phyloP scores from a whole-genome alignment of 73 alveolate species.

The Stentor coeruleus region DNA sequence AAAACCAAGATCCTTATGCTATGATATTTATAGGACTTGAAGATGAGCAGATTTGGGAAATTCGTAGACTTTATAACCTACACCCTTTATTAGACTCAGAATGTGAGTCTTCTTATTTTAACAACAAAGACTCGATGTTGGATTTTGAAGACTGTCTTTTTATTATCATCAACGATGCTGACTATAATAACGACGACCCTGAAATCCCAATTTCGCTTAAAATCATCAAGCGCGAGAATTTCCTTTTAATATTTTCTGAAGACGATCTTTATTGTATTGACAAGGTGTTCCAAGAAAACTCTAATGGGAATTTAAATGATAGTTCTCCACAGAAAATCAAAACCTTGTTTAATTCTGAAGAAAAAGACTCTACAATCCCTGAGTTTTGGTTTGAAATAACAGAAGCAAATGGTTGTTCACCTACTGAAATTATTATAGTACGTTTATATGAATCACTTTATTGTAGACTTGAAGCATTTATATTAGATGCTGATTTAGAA shows the following conservation, averaged over 20 bases:
- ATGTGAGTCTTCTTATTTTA: constrained; percentile 2
- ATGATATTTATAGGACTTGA: background rate
- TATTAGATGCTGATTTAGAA: background rate
- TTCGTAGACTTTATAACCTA: background rate
- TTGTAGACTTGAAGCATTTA: background rate
- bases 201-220: background rate
- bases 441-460: background rate
- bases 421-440: background rate
- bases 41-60: background rate
- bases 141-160: background rate
- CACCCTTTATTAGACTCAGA: constrained; percentile 7
- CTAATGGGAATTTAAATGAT: background rate
- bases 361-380: background rate
- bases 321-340: background rate
- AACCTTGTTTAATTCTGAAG: background rate
- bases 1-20: background rate
- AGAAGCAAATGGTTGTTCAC: background rate
- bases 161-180: background rate
- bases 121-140: background rate
- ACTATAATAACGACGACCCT: background rate
- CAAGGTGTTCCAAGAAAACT: background rate
- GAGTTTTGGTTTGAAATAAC: background rate
- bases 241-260: background rate
- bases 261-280: constrained; percentile 14
- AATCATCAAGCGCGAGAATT: background rate